These are phyloP conservation scores for Cladosporium sp. DNA, from an alignment of 2,329 filamentous ascomycete species.

Conservation along the genomic window DNA sequence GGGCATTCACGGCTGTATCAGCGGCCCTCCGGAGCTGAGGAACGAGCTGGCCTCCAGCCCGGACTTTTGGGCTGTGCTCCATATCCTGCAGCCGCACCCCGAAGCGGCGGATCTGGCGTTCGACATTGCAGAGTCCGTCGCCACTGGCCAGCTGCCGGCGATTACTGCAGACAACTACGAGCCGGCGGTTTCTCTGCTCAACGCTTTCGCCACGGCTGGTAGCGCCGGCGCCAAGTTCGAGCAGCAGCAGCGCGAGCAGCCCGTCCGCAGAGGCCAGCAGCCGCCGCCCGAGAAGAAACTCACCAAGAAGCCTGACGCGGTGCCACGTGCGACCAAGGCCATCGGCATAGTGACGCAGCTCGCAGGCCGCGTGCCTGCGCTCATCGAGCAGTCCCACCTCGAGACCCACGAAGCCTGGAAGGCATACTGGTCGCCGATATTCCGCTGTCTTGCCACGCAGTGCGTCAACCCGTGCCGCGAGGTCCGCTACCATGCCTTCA, in stretches of 20 bases:
- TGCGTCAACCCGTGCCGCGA: conserved; percentile 93
- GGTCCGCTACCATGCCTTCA: conserved; percentile 81
- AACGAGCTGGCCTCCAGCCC: conserved; percentile 94
- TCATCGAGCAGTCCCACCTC: conserved; percentile 90
- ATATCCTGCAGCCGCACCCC: conserved; percentile 58
- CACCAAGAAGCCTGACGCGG: conserved; percentile 60
- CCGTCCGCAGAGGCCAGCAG: conserved; percentile 14
- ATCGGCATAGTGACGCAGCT: conserved; percentile 76
- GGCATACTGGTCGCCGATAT: conserved; percentile 94
- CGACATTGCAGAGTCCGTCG: conserved; percentile 73
- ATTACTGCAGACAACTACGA: conserved; percentile 96
- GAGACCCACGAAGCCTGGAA: conserved; percentile 75
- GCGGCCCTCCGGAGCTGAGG: conserved; percentile 67
- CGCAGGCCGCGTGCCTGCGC: conserved; percentile 70
- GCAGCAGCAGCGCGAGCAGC: conserved; percentile 40
- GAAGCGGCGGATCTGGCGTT: conserved; percentile 75
- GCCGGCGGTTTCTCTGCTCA: conserved; percentile 73
- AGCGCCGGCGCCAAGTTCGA: conserved; percentile 65
- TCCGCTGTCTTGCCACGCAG: conserved; percentile 79
- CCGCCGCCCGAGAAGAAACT: conserved; percentile 22
- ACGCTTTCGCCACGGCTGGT: conserved; percentile 81
- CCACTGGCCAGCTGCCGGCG: conserved; percentile 66
- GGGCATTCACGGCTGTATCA: conserved; percentile 74
- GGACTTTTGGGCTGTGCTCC: conserved; percentile 91
- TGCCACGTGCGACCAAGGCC: conserved; percentile 72